These are phyloP conservation scores for Exophiala alcalophila DNA, from an alignment of 2,329 filamentous ascomycete species.

Conservation along the genomic window DNA sequence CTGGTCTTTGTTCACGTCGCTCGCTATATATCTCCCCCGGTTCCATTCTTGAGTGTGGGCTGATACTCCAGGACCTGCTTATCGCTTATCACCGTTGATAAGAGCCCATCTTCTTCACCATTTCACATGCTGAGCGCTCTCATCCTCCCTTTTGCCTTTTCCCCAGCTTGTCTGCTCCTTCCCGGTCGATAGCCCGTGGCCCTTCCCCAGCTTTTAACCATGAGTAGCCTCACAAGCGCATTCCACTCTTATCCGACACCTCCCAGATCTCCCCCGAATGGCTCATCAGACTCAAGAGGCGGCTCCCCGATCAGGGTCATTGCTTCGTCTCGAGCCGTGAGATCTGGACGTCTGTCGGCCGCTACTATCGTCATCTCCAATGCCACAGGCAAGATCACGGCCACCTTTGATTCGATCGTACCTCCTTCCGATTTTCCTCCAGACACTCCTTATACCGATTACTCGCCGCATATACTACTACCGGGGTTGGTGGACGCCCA, in stretches of 20 bases:
- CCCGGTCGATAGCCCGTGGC: conserved; percentile 12
- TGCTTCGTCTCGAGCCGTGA: conserved; percentile 76
- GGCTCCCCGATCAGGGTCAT: conserved; percentile 65
- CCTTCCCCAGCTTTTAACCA: conserved; percentile 15
- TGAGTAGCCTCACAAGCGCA: conserved; percentile 21
- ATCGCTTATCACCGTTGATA: conserved; percentile 28
- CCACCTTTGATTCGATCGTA: conserved; percentile 70
- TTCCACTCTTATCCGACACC: conserved; percentile 28
- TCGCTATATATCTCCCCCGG: conserved; percentile 7
- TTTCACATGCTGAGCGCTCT: conserved; percentile 23
- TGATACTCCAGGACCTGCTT: conserved; percentile 6
- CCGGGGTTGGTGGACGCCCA: conserved; percentile 95
- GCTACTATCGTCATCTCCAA: conserved; percentile 80
- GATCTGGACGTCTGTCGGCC: conserved; percentile 72
- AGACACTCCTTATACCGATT: conserved; percentile 72
- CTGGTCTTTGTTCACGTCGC: conserved; percentile 7
- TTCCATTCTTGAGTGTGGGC: conserved; percentile 7
- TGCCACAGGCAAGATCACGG: conserved; percentile 77
- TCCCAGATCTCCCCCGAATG: conserved; percentile 28
- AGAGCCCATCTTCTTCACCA: conserved; percentile 14
- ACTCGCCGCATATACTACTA: conserved; percentile 79
- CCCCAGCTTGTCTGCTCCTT: conserved; percentile 2
- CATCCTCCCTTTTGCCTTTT: conserved; percentile 7
- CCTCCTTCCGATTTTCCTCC: conserved; percentile 70
- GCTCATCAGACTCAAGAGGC: conserved; percentile 15